Percentiles rank a stretch among this genome's conserved stretches.
Conservation (phyloP, 2,329 filamentous ascomycete genomes). For the Thermomyces lanuginosus region DNA sequence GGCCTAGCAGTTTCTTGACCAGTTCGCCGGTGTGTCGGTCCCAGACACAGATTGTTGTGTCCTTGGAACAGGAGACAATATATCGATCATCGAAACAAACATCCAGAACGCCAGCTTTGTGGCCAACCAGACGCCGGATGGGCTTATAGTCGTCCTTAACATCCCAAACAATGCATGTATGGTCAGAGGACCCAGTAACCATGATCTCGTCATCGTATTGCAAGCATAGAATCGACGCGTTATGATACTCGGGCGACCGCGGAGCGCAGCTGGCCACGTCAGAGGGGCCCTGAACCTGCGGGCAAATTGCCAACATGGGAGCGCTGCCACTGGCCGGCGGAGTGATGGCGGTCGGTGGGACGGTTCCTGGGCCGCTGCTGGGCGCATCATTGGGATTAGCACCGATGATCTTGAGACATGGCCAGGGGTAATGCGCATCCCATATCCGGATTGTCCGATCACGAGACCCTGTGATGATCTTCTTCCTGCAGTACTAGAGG, state of each 20-base stretch:
- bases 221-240: constrained; percentile 82
- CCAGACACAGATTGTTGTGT: constrained; percentile 87
- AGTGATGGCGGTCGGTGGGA: constrained; percentile 12
- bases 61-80: constrained; percentile 95
- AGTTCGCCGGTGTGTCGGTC: constrained; percentile 63
- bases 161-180: constrained; percentile 80
- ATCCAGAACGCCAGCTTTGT: constrained; percentile 80
- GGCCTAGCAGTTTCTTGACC: constrained; percentile 65
- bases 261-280: constrained; percentile 31
- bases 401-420: constrained; percentile 75
- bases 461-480: constrained; percentile 91
- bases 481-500: constrained; percentile 41
- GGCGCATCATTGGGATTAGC: constrained; percentile 41
- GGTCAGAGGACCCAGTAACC: constrained; percentile 87
- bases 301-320: constrained; percentile 34
- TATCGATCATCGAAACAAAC: constrained; percentile 82
- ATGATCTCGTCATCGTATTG: constrained; percentile 89
- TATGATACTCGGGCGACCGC: constrained; percentile 48
- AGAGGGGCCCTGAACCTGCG: constrained; percentile 35
- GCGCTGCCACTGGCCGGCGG: constrained; percentile 24
- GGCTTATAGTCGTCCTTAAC: constrained; percentile 64
- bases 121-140: constrained; percentile 58
- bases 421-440: constrained; percentile 70
- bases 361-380: background rate
- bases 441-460: constrained; percentile 92